Evolutionary conservation across 83 land plant genomes (phyloP).

Genomic region (Thuja plicata): DNA sequence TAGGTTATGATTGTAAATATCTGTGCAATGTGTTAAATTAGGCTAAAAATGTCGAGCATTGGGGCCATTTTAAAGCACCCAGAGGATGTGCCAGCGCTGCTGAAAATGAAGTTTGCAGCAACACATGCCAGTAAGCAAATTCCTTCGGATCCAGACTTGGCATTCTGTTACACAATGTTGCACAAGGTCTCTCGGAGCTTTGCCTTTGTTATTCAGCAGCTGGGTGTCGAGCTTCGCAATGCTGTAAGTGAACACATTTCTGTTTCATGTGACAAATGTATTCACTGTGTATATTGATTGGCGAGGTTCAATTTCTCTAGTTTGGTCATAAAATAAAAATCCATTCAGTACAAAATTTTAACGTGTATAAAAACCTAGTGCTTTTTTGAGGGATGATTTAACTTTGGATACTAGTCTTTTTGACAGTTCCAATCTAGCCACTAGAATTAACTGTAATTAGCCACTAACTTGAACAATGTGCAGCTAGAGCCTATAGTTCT

Average conservation of each 20-base stretch:
- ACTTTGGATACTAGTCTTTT: neutral
- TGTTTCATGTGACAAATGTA: neutral
- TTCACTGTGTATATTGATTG: neutral
- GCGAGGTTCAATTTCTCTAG: neutral
- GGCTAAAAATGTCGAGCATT: constrained; percentile 58
- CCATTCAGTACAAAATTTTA: neutral
- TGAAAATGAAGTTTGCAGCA: constrained; percentile 76
- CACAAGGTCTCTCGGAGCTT: constrained; percentile 89
- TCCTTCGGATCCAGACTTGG: constrained; percentile 76
- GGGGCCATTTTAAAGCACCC: constrained; percentile 75
- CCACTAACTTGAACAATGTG: neutral
- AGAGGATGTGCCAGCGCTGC: constrained; percentile 65
- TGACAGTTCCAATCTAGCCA: neutral
- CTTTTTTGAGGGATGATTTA: neutral
- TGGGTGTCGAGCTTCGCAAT: constrained; percentile 69
- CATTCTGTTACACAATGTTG: constrained; percentile 81
- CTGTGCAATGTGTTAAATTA: neutral
- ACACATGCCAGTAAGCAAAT: constrained; percentile 54
- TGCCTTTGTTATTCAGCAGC: constrained; percentile 93
- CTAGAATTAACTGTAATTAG: neutral
- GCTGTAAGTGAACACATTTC: constrained; percentile 50
- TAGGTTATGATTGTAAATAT: too few species aligned
- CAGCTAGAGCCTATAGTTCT: neutral
- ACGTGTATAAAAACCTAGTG: neutral
- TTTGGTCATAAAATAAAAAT: neutral